Evolutionary conservation across 2,329 filamentous ascomycete genomes (phyloP).

Genomic region (Sarocladium kiliense): DNA sequence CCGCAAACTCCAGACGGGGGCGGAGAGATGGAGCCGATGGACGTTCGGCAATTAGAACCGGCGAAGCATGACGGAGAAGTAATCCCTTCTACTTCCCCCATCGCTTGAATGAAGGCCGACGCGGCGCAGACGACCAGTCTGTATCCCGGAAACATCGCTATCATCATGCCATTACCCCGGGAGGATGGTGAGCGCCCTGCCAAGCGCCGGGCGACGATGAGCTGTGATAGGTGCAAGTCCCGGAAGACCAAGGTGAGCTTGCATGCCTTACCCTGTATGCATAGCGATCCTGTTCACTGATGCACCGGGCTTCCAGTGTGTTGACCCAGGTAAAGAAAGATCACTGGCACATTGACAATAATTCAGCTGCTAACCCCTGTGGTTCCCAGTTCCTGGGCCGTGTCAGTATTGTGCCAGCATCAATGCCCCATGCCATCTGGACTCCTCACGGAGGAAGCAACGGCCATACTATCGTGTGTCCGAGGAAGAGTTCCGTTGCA

Average conservation of each 20-base stretch:
- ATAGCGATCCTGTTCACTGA: no score
- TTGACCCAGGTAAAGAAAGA: not conserved
- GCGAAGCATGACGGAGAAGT: not conserved
- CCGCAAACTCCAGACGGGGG: no score
- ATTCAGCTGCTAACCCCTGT: not conserved
- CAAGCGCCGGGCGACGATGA: conserved; percentile 1
- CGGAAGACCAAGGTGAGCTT: conserved; percentile 5
- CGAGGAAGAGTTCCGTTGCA: conserved; percentile 6
- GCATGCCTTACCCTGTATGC: no score
- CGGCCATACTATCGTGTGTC: conserved; percentile 6
- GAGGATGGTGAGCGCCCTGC: not conserved
- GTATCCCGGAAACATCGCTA: not conserved
- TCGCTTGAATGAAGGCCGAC: not conserved
- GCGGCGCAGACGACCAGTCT: not conserved
- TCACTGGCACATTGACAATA: not conserved
- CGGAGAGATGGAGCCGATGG: not conserved
- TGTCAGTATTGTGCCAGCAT: conserved; percentile 2
- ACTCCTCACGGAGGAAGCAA: conserved; percentile 6
- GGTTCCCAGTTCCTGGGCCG: not conserved
- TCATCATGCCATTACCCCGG: not conserved
- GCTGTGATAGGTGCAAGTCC: conserved; percentile 6
- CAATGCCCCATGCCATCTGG: not conserved
- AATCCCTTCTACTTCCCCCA: no score
- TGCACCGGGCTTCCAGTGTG: no score
- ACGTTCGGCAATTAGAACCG: not conserved